Evolutionary conservation across 176 grass and related monocot species (phyloP), one percentile per base, ranked within the genome.

Genomic region (Microstegium vimineum): DNA sequence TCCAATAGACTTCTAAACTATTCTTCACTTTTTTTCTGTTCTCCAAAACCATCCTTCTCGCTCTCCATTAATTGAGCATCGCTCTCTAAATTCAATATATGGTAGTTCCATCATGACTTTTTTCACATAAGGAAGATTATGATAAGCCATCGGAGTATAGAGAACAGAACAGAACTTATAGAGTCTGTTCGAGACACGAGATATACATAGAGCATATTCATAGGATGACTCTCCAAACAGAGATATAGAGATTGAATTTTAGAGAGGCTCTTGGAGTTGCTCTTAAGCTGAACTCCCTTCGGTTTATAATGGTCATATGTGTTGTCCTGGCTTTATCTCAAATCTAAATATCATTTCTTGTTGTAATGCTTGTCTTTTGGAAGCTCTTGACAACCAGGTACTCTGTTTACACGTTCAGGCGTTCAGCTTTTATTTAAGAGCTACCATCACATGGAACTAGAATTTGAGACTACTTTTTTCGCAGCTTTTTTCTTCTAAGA

Each of bases 321-420:
- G 46, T 33, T 67, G 40, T 31, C n/a, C 75, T 61, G 23, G 35
- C 37, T 18, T 52, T 20, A 35, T 34, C 16, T 33, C 25, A 14
- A 16, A 25, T 60, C 5, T 43, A 31, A 59, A 25, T 59, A 12
- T 4, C 62, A 76, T 69, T 13, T 60, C 37, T 32, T 25, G 32
- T 16, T 78, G 56, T 51, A 51, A 31, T 49, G 23, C 65, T 80
- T 33, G 20, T 36, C 37, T 79, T 71, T 79, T 59, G 69, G 76
- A 80, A 38, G 67, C n/a, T 23, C 26, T 65, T 18, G 23, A 62
- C 36, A 66, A 20, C 28, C 10, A 75, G 60, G 28, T 23, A 35
- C 66, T 70, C 35, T 62, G 25, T 26, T 82, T 31, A 61, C 47
- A 54, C 2, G 20, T 36, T 70, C 1, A 26, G 13, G 41, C 2